These are phyloP conservation scores for Powellomyces hirtus DNA, from an alignment of 192 early-diverging fungal species.

Conservation along the genomic window DNA sequence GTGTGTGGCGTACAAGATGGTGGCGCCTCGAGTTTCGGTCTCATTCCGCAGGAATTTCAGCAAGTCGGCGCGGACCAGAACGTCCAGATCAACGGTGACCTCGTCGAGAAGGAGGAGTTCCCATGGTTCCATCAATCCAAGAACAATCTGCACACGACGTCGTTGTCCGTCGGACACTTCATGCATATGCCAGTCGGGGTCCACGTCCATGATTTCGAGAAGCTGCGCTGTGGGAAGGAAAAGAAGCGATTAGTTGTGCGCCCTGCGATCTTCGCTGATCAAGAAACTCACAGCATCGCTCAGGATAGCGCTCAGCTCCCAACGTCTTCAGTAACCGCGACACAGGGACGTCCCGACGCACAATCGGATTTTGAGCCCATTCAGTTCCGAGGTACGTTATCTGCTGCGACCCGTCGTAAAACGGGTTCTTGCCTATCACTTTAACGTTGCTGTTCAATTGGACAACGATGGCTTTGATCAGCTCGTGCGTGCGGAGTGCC, in stretches of 20 bases:
- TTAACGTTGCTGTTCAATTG: constrained; percentile 45
- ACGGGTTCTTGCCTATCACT: constrained; percentile 65
- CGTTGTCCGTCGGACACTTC: constrained; percentile 72
- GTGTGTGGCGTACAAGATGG: constrained; percentile 79
- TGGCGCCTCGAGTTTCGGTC: constrained; percentile 57
- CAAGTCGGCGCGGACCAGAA: constrained; percentile 69
- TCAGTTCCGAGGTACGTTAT: constrained; percentile 79
- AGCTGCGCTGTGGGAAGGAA: constrained; percentile 36
- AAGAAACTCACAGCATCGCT: constrained; percentile 44
- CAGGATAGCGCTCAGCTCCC: constrained; percentile 59
- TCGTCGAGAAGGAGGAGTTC: constrained; percentile 71
- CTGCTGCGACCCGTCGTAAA: constrained; percentile 56
- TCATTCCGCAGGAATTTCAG: constrained; percentile 65
- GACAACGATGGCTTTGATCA: no score
- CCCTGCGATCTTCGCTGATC: neutral
- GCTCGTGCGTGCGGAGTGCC: no score
- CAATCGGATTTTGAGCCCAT: constrained; percentile 74
- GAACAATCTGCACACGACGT: constrained; percentile 68
- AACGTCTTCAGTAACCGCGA: constrained; percentile 62
- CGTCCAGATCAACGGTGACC: constrained; percentile 79
- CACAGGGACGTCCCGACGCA: constrained; percentile 67
- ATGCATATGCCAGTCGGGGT: constrained; percentile 65
- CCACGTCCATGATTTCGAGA: constrained; percentile 69
- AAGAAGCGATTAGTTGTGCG: neutral
- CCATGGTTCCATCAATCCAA: constrained; percentile 65